Evolutionary conservation across 257 asterid species (phyloP), one percentile per base, ranked within the genome.

Genomic region (Euphrasia confusa): DNA sequence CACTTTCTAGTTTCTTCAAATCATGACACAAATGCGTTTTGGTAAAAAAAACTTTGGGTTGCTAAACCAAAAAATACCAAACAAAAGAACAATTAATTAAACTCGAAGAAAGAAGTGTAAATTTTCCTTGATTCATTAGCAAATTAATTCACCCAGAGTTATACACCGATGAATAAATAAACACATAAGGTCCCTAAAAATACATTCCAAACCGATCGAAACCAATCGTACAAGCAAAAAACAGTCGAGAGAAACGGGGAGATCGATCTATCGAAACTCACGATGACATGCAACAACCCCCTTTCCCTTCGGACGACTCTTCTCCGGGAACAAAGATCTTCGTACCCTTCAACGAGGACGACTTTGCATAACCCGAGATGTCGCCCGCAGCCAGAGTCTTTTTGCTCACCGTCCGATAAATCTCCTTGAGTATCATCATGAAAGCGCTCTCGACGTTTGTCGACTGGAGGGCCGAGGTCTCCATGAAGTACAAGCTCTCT

Each of bases 401-500:
- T 85, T 84, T 89, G 80, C 90, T 81, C 14, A 84, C 78, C 49
- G 82, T 79, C 65, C 81, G 57, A 49, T 89, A 86, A 61, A 89
- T 89, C 61, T 86, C 80, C 0, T 80, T 78, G 61, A 89, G 66
- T 5, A 82, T 76, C 3, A 73, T 79, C 82, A 79, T 78, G 66
- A 86, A 89, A 3, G 96, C 95, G 28, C 79, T 70, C 35, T 86
- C 95, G 3, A 89, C 95, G 33, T 89, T 89, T 14, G 87, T 89
- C 53, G 95, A 78, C 77, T 86, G 86, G 0, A 89, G 89, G 0
- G 96, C 95, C 3, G 96, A 89, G 11, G 96, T 89, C 78, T 89
- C 96, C 96, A 89, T 89, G 68, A 86, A 89, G 77, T 75, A 89
- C 0, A 89, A 71, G 61, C 75, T 86, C 84, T 89, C 96, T 65